Conservation (phyloP, 495 filamentous ascomycete genomes). For the Aspergillus hancockii region DNA sequence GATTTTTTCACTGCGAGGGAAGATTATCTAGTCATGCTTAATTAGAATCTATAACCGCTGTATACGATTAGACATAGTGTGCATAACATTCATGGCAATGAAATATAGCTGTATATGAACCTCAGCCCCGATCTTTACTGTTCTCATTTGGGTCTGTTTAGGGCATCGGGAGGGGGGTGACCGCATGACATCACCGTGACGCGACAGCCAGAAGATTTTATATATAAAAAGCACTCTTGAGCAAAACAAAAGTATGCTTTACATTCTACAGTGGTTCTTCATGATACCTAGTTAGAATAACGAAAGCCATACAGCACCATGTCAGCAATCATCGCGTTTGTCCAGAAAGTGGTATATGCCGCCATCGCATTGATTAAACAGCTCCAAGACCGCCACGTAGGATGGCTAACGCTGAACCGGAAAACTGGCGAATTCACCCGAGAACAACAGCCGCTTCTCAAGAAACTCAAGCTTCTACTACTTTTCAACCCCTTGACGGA, state of each 20-base stretch:
- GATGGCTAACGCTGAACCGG: conserved; percentile 37
- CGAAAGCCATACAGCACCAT: neutral
- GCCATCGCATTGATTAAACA: neutral
- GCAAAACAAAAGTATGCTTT: neutral
- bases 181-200: too few relatives aligned
- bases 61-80: too few relatives aligned
- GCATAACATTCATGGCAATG: too few relatives aligned
- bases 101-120: too few relatives aligned
- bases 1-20: too few relatives aligned
- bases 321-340: neutral
- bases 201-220: too few relatives aligned
- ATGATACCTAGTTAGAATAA: neutral
- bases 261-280: neutral
- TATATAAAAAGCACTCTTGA: too few relatives aligned
- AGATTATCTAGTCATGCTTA: too few relatives aligned
- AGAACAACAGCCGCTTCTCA: conserved; percentile 39
- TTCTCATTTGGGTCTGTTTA: too few relatives aligned
- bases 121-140: too few relatives aligned
- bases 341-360: neutral
- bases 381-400: conserved; percentile 32
- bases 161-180: too few relatives aligned
- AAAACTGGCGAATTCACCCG: conserved; percentile 36
- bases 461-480: conserved; percentile 43
- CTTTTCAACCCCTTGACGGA: conserved; percentile 43
- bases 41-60: too few relatives aligned